A percentile compares a stretch with the other conserved stretches of the same genome.
These are phyloP conservation scores for Silybum marianum DNA, from an alignment of 129 eudicot genomes.

Conservation along the genomic window DNA sequence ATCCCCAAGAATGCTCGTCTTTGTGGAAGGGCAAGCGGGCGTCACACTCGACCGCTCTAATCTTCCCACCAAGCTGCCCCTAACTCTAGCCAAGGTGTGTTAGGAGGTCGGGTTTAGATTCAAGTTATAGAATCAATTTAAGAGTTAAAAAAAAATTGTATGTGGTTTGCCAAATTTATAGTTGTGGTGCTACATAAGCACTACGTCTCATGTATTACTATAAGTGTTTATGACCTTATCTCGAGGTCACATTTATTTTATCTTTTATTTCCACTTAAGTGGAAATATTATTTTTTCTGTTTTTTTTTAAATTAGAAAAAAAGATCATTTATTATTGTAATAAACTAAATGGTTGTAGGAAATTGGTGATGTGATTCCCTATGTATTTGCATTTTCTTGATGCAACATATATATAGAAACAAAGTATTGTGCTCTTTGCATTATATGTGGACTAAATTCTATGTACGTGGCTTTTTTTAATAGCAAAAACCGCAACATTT, in stretches of 20 bases:
- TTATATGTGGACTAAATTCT: no score
- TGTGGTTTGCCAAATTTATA: constrained; percentile 21
- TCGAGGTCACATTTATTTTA: constrained; percentile 72
- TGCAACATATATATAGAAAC: not conserved
- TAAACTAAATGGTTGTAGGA: constrained; percentile 15
- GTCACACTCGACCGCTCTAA: constrained; percentile 77
- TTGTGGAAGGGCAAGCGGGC: constrained; percentile 78
- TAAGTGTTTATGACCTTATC: constrained; percentile 61
- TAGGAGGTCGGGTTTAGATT: constrained; percentile 7
- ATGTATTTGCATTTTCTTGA: not conserved
- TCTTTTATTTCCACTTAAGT: constrained; percentile 21
- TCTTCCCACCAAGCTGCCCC: not conserved
- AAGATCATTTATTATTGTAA: constrained; percentile 12
- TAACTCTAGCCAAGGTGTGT: not conserved
- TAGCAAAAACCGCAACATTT: not conserved
- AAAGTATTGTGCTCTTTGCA: no score
- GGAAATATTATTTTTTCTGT: constrained; percentile 18
- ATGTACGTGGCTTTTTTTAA: no score
- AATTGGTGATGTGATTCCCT: not conserved
- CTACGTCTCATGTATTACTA: constrained; percentile 25
- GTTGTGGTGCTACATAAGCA: constrained; percentile 48
- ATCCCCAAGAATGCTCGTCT: constrained; percentile 87
- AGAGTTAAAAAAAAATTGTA: not conserved
- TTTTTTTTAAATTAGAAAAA: constrained; percentile 15
- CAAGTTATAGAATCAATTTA: not conserved